These are phyloP conservation scores for Lentinula sp. DNA, from an alignment of 768 basidiomycete species.

Conservation along the genomic window DNA sequence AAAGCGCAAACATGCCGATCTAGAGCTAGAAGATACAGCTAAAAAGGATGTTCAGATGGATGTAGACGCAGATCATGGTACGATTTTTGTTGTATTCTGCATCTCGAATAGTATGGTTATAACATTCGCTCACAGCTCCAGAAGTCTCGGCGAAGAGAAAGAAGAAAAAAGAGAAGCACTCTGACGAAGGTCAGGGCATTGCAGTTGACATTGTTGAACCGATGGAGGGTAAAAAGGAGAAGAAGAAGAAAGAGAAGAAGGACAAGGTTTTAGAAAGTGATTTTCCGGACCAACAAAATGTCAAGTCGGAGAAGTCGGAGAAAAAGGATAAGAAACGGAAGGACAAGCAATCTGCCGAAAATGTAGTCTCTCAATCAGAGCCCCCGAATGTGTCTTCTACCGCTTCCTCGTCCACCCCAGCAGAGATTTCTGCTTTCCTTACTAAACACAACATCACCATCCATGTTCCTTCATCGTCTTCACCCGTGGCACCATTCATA, in stretches of 20 bases:
- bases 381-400: constrained; percentile 7
- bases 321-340: constrained; percentile 14
- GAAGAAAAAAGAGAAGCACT: constrained; percentile 14
- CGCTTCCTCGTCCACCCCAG: constrained; percentile 18
- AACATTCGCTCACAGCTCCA: neutral
- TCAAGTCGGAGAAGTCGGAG: constrained; percentile 20
- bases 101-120: too few relatives aligned
- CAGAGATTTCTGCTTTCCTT: constrained; percentile 60
- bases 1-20: constrained; percentile 13
- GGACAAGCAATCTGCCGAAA: constrained; percentile 26
- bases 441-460: constrained; percentile 70
- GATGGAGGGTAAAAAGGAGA: constrained; percentile 34
- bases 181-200: neutral
- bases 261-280: constrained; percentile 11
- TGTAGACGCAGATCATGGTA: neutral
- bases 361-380: neutral
- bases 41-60: neutral
- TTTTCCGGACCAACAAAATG: neutral
- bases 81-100: neutral
- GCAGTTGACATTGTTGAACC: neutral
- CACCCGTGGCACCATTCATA: constrained; percentile 57
- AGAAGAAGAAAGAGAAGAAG: constrained; percentile 33
- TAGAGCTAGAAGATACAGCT: neutral
- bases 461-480: constrained; percentile 39
- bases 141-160: constrained; percentile 13